Evolutionary conservation across 192 early-diverging fungal genomes (phyloP), one percentile per base, ranked within the genome.

Genomic region (Chytriomyces sp.): DNA sequence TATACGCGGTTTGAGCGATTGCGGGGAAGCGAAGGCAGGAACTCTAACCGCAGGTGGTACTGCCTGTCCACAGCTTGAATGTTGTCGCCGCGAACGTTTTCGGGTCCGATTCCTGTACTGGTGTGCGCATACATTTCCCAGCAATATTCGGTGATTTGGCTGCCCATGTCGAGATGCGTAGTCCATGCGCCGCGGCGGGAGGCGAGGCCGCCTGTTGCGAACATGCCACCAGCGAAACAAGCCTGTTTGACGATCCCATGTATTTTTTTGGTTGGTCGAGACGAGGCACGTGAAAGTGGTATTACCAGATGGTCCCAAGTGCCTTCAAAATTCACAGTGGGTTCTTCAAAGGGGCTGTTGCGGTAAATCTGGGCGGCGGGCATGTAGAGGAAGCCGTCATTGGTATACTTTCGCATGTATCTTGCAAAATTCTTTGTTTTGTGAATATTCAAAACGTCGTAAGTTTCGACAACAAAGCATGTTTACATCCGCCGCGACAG

Each of bases 101-200:
- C 95, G 58, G 89, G 84, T 6, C 90, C 89, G 32, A 97, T 78
- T 0, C 93, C 91, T 0, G 93, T 90, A 10, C 77, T 77, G 12
- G 92, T 91, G 37, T 71, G 69, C 31, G 81, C 81, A 80, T 95
- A 95, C 84, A 90, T 90, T 44, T 75, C 56, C 57, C 59, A 81
- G 59, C 82, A 84, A 2, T 75, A 73, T 12, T 80, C 72, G 5
- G 82, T 80, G 62, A 81, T 64, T 31, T 53, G 14, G 14, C 31
- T 3, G 3, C 73, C 82, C 14, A 81, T 17, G 39, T 74, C 55
- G 25, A 82, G 38, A 33, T 73, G 73, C 22, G 55, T 4, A 5
- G 66, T 72, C 82, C 80, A 84, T 38, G 75, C 64, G 10, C 72
- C 76, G 0, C 33, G 52, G 1, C 73, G 75, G 22, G 65, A 57